Evolutionary conservation across 495 filamentous ascomycete species (phyloP).

Genomic region (Lasiosphaeria hispida): DNA sequence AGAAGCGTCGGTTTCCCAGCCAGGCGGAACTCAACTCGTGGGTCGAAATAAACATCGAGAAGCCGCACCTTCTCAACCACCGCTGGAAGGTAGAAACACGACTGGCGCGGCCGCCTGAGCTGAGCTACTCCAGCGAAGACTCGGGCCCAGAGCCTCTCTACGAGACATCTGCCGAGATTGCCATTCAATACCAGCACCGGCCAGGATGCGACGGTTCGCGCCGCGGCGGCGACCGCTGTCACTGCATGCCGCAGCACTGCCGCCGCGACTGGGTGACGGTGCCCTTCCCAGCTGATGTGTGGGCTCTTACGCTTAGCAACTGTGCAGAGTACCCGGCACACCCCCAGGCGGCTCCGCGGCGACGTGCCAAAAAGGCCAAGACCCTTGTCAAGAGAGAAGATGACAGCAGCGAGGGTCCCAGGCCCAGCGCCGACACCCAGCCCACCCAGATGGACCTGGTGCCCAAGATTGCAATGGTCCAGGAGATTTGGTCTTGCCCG

Average conservation of each 20-base stretch:
- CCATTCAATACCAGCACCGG: conserved; percentile 37
- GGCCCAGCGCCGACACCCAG: conserved; percentile 7
- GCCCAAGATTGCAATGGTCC: conserved; percentile 48
- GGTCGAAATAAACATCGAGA: conserved; percentile 48
- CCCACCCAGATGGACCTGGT: conserved; percentile 46
- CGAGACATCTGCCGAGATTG: conserved; percentile 34
- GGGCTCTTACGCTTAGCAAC: conserved; percentile 47
- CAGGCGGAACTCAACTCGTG: conserved; percentile 49
- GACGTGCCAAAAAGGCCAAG: neutral
- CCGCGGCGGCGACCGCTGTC: conserved; percentile 30
- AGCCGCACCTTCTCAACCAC: conserved; percentile 40
- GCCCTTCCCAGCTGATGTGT: conserved; percentile 50
- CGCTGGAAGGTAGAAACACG: conserved; percentile 50
- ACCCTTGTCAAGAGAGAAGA: conserved; percentile 16
- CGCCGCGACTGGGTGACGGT: conserved; percentile 34
- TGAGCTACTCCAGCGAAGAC: conserved; percentile 33
- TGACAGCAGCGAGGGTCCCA: conserved; percentile 14
- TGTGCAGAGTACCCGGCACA: conserved; percentile 42
- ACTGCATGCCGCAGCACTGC: conserved; percentile 28
- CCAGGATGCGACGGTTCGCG: conserved; percentile 36
- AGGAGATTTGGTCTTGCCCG: conserved; percentile 47
- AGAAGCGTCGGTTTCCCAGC: conserved; percentile 43
- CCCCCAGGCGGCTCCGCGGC: conserved; percentile 22
- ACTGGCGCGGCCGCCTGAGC: conserved; percentile 47
- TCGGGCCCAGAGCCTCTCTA: conserved; percentile 28